Evolutionary conservation across 805 yeast genomes (phyloP).

Genomic region (Zygotorulaspora florentina): DNA sequence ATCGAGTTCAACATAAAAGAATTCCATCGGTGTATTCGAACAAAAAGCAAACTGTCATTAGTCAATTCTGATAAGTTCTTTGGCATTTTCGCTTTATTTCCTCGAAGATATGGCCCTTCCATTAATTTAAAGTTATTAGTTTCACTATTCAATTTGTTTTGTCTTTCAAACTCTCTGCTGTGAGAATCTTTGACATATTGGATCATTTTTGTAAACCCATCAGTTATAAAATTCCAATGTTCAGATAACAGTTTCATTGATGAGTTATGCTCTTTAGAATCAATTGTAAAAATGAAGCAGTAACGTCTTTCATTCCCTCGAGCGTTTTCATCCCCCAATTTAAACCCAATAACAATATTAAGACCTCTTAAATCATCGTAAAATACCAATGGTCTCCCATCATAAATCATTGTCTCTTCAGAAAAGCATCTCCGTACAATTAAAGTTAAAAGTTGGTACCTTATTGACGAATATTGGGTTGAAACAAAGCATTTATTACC

Average conservation of each 20-base stretch:
- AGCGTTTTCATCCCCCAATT: constrained; percentile 59
- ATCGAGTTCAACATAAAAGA: constrained; percentile 42
- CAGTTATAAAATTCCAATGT: constrained; percentile 50
- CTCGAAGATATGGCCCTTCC: constrained; percentile 46
- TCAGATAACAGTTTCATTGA: constrained; percentile 38
- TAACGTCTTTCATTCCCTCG: constrained; percentile 72
- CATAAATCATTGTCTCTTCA: constrained; percentile 60
- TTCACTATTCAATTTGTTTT: constrained; percentile 32
- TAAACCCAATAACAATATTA: constrained; percentile 57
- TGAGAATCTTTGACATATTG: constrained; percentile 37
- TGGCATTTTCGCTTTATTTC: constrained; percentile 52
- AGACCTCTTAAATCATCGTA: constrained; percentile 61
- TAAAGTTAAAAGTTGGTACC: constrained; percentile 54
- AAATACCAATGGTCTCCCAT: constrained; percentile 55
- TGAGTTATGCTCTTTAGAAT: constrained; percentile 42
- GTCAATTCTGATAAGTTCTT: constrained; percentile 51
- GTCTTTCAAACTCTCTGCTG: constrained; percentile 24
- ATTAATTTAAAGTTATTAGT: constrained; percentile 38
- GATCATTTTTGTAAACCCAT: constrained; percentile 40
- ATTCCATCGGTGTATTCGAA: constrained; percentile 60
- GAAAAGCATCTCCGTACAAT: constrained; percentile 61
- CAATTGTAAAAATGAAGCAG: constrained; percentile 53
- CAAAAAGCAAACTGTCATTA: constrained; percentile 51
- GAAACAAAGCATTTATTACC: constrained; percentile 40
- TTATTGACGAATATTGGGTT: constrained; percentile 56